phyloP scores from a whole-genome alignment of 345 rosid species.

The Noccaea caerulescens region DNA sequence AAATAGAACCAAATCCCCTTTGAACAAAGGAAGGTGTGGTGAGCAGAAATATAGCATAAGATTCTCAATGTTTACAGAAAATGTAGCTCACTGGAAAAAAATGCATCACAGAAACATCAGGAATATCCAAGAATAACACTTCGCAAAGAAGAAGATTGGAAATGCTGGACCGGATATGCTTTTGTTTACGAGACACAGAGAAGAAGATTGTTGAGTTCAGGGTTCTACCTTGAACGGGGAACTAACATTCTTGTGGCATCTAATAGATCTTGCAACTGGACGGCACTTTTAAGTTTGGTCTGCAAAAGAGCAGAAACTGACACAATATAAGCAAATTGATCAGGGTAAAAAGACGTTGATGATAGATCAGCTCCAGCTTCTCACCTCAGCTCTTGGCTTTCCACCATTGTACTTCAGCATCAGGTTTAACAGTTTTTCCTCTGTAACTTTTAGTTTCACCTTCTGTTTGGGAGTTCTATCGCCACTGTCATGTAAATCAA shows the following conservation, averaged over 20 bases:
- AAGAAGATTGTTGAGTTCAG: neutral
- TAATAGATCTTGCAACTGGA: slow-evolving; percentile 95
- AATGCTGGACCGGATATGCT: neutral
- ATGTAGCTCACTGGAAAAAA: neutral
- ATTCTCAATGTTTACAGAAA: slow-evolving; percentile 8
- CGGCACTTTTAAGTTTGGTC: slow-evolving; percentile 98
- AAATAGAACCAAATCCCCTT: slow-evolving; percentile 1
- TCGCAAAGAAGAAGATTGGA: slow-evolving; percentile 6
- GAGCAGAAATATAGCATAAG: slow-evolving; percentile 14
- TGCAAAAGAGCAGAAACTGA: slow-evolving; percentile 47
- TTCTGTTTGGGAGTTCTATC: slow-evolving; percentile 99
- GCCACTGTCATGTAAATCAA: slow-evolving; percentile 60
- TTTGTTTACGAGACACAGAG: slow-evolving; percentile 3
- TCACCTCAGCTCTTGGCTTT: slow-evolving; percentile 90
- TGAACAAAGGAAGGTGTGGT: neutral
- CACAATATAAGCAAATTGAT: slow-evolving; percentile 6
- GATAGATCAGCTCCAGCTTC: slow-evolving; percentile 27
- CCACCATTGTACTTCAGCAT: slow-evolving; percentile 99
- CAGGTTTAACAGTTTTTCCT: slow-evolving; percentile 90
- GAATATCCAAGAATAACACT: slow-evolving; percentile 8
- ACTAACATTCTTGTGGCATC: slow-evolving; percentile 98
- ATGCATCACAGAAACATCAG: slow-evolving; percentile 1
- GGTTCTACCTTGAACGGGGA: slow-evolving; percentile 86
- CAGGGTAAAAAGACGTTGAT: slow-evolving; percentile 19
- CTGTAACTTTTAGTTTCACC: slow-evolving; percentile 97